Conservation (phyloP, 345 rosid species). For the Citrus mangshanensis region DNA sequence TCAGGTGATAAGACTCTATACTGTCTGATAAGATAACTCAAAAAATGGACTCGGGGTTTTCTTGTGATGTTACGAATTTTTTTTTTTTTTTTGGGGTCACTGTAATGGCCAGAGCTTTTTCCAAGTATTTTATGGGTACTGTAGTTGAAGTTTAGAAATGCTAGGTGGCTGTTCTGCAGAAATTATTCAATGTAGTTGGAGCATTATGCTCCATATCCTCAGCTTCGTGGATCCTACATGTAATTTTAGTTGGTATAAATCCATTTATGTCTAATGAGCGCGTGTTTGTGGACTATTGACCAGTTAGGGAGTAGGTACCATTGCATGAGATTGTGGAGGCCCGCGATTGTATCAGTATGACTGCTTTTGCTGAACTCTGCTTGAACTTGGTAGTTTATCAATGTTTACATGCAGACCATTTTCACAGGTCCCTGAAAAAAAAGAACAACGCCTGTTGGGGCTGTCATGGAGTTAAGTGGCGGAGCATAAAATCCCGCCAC, state of each 20-base stretch:
- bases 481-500: neutral
- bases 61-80: neutral
- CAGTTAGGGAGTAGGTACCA: neutral
- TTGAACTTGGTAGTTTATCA: neutral
- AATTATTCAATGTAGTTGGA: neutral
- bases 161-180: neutral
- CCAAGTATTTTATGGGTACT: neutral
- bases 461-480: neutral
- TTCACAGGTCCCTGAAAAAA: neutral
- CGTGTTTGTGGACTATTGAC: neutral
- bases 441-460: neutral
- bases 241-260: neutral
- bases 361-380: neutral
- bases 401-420: neutral
- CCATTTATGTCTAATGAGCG: neutral
- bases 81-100: neutral
- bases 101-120: neutral
- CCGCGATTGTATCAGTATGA: neutral
- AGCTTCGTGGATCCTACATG: neutral
- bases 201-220: neutral
- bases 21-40: constrained; percentile 27
- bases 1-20: constrained; percentile 40
- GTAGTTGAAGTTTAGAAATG: neutral
- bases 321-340: neutral
- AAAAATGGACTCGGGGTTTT: neutral